phyloP scores from a whole-genome alignment of 306 rosid genomes.

The Sechiopsis laciniata region DNA sequence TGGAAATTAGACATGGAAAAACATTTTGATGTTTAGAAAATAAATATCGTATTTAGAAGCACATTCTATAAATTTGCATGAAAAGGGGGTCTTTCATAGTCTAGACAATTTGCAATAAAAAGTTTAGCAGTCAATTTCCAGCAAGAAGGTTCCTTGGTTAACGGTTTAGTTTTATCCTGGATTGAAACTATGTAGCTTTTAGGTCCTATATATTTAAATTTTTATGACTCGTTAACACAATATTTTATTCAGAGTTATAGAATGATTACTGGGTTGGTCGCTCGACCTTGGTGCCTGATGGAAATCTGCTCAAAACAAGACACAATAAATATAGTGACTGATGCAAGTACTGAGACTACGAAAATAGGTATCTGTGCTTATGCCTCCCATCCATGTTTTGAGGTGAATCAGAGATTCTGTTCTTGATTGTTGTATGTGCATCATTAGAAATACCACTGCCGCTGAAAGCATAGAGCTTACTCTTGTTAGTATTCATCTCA shows the following conservation, averaged over 20 bases:
- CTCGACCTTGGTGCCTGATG: constrained; percentile 80
- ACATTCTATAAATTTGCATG: constrained; percentile 1
- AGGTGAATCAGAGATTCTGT: not conserved
- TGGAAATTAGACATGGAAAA: not conserved
- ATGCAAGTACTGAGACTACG: constrained; percentile 55
- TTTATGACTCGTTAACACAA: constrained; percentile 4
- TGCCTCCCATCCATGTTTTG: not conserved
- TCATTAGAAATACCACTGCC: not conserved
- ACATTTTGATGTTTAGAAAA: not conserved
- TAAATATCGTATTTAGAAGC: not conserved
- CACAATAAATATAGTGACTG: constrained; percentile 52
- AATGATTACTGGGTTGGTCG: constrained; percentile 65
- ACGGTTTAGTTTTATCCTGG: not conserved
- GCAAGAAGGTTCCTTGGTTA: not conserved
- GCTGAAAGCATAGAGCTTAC: not conserved
- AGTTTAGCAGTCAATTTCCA: not conserved
- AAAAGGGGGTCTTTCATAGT: not conserved
- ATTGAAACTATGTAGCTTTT: not conserved
- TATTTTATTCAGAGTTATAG: constrained; percentile 62
- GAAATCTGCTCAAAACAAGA: constrained; percentile 82
- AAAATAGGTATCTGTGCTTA: constrained; percentile 56
- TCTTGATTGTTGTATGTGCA: not conserved
- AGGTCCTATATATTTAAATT: not conserved
- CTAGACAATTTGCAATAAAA: constrained; percentile 1
- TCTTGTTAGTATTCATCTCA: not conserved